phyloP scores from a whole-genome alignment of 83 land plant species.

The Picea engelmannii region DNA sequence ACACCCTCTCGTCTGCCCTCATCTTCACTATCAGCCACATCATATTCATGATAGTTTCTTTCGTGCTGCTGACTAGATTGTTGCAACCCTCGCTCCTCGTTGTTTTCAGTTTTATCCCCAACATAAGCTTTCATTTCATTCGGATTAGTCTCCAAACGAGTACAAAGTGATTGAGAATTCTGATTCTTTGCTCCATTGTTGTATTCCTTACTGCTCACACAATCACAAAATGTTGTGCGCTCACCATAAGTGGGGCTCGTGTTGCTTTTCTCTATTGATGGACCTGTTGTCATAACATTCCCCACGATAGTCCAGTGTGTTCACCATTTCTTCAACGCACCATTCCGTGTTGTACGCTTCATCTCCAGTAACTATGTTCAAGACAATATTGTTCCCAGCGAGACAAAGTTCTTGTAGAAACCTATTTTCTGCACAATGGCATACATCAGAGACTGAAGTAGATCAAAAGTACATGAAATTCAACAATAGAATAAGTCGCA shows the following conservation, averaged over 20 bases:
- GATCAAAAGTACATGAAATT: background rate
- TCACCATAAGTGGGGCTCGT: background rate
- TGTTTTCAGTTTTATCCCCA: background rate
- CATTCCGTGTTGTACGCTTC: background rate
- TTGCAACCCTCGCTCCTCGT: background rate
- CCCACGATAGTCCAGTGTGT: background rate
- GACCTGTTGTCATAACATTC: background rate
- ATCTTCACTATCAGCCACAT: conserved; percentile 75
- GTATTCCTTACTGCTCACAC: background rate
- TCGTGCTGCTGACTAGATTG: background rate
- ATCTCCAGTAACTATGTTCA: background rate
- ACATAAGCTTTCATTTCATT: background rate
- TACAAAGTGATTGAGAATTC: background rate
- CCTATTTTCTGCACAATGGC: conserved; percentile 28
- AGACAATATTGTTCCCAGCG: conserved; percentile 38
- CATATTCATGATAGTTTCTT: conserved; percentile 11
- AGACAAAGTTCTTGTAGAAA: conserved; percentile 58
- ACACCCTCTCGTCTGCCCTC: conserved; percentile 25
- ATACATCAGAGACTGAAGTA: too few relatives aligned
- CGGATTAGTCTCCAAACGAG: background rate
- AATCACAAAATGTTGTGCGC: background rate
- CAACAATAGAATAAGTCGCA: background rate
- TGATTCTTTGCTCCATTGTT: too few relatives aligned
- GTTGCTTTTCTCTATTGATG: background rate
- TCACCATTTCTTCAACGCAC: background rate